Evolutionary conservation across 768 basidiomycete species (phyloP), one percentile per base, ranked within the genome.

Genomic region (Auricularia auricula-judae): DNA sequence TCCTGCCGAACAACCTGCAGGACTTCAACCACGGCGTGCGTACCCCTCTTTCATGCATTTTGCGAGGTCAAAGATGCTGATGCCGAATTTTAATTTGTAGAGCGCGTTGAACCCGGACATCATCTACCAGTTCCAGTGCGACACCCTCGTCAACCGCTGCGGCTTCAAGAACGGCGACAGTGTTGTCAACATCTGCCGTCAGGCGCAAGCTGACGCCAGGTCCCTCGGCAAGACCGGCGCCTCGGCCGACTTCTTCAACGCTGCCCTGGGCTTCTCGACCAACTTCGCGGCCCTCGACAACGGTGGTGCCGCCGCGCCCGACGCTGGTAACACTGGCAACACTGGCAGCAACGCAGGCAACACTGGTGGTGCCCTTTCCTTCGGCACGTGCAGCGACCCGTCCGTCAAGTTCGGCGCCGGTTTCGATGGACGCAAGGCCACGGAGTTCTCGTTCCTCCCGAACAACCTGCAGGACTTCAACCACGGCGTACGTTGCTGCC

Each of bases 71-170:
- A 29, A 29, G 2, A 29, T 29, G 29, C 29, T 29, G 29, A 29
- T 29, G 29, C 29, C 29, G 29, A 29, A 29, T 29, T 29, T 29
- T 1, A 29, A 29, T 29, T 29, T 3, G 29, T 29, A 29, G 29
- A 29, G 23, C 16, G 84, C 84, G n/a, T 79, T 84, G 68, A 79
- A 80, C 70, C 82, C 84, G 67, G 76, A 74, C 67, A 84, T 85
- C 71, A 85, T 86, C 74, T 79, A 83, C 14, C 77, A 81, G 75
- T 71, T 80, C 72, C 82, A 86, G 53, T 86, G 85, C 68, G 81
- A 84, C 72, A 76, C 75, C 4, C 74, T 87, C 65, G 76, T 73
- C 36, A 84, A 83, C 76, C 70, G 72, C 3, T 87, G 85, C 70
- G 76, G 75, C 18, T 59, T 59, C 56, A 59, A 29, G 29, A 23